Evolutionary conservation across 2,329 filamentous ascomycete species (phyloP).

Genomic region (Xylaria polymorpha): DNA sequence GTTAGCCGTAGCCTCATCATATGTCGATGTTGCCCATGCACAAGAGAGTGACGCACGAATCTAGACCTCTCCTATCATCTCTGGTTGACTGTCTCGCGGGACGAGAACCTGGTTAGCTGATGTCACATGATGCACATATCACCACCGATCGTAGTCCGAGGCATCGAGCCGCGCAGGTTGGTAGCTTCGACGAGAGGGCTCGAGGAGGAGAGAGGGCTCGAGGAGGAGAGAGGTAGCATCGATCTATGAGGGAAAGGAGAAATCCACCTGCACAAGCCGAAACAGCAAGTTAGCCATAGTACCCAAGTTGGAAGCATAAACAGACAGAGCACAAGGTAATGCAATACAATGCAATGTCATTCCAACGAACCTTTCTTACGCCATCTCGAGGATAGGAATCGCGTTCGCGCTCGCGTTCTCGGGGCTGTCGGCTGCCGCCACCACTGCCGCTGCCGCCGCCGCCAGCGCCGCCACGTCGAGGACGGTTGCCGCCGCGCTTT

Average conservation of each 20-base stretch:
- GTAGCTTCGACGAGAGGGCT: conserved; percentile 47
- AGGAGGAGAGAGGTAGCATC: conserved; percentile 45
- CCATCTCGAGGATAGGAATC: conserved; percentile 77
- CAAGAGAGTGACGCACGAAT: conserved; percentile 66
- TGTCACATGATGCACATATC: conserved; percentile 55
- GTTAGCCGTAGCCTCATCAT: conserved; percentile 46
- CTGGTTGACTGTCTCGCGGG: conserved; percentile 59
- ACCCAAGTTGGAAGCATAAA: background rate
- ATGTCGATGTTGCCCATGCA: background rate
- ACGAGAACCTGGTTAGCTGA: conserved; percentile 62
- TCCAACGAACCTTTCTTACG: conserved; percentile 81
- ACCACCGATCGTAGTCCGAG: conserved; percentile 52
- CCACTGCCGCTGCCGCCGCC: conserved; percentile 40
- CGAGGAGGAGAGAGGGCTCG: conserved; percentile 47
- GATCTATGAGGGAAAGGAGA: conserved; percentile 50
- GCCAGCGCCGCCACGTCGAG: conserved; percentile 46
- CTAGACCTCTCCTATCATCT: conserved; percentile 74
- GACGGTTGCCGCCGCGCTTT: conserved; percentile 45
- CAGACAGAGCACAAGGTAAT: background rate
- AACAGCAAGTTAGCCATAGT: conserved; percentile 38
- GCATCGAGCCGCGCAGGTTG: conserved; percentile 51
- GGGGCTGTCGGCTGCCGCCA: conserved; percentile 42
- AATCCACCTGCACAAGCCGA: conserved; percentile 48
- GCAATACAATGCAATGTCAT: conserved; percentile 43
- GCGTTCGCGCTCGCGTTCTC: conserved; percentile 55